These are phyloP conservation scores for Trichoderma polysporum DNA, from an alignment of 2,329 filamentous ascomycete species.

Conservation along the genomic window DNA sequence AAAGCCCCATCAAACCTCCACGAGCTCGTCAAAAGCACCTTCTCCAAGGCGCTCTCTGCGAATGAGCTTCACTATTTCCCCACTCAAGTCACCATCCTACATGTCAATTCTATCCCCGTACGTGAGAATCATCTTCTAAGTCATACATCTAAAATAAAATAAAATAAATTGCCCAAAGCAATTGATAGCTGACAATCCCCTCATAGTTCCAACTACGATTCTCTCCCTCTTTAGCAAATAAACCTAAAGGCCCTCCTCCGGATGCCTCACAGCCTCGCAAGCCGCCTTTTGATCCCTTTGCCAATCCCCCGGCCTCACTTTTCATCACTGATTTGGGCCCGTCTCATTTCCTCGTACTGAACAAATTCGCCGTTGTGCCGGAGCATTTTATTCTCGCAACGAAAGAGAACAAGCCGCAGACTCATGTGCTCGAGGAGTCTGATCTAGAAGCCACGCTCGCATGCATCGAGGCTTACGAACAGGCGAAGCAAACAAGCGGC, in stretches of 20 bases:
- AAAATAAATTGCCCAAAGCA: neutral
- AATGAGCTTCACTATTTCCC: constrained; percentile 55
- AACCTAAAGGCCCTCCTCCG: constrained; percentile 53
- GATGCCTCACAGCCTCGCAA: constrained; percentile 36
- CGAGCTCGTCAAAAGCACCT: constrained; percentile 50
- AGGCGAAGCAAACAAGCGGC: neutral
- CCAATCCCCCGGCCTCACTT: constrained; percentile 54
- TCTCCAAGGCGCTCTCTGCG: constrained; percentile 46
- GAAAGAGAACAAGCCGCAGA: constrained; percentile 62
- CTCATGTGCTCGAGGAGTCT: constrained; percentile 56
- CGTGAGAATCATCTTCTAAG: constrained; percentile 18
- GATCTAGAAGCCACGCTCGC: constrained; percentile 63
- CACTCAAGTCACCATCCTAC: constrained; percentile 52
- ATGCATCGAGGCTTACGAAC: constrained; percentile 58
- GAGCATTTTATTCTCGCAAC: constrained; percentile 73
- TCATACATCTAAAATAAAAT: neutral
- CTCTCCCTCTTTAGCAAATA: constrained; percentile 66
- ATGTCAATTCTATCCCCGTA: constrained; percentile 45
- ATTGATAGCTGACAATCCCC: neutral
- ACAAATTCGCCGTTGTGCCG: constrained; percentile 72
- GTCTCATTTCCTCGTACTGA: constrained; percentile 65
- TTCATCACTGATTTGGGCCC: constrained; percentile 52
- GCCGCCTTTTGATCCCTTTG: constrained; percentile 61
- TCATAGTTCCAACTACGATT: constrained; percentile 70
- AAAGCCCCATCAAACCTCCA: constrained; percentile 49